These are phyloP conservation scores for Fragaria iinumae DNA, from an alignment of 306 rosid genomes.

Conservation along the genomic window DNA sequence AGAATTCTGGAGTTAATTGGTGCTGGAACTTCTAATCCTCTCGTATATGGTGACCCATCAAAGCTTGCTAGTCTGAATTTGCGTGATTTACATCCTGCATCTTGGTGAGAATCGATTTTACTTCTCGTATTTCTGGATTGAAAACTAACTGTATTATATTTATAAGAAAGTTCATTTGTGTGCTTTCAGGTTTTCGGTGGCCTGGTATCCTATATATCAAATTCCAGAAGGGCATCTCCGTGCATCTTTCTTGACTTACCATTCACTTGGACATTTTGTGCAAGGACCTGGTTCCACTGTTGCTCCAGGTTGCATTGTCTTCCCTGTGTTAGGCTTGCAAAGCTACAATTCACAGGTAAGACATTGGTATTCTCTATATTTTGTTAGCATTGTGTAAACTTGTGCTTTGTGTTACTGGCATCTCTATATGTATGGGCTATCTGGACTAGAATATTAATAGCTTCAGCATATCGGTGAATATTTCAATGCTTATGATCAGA, in stretches of 20 bases:
- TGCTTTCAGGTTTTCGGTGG: slow-evolving; percentile 27
- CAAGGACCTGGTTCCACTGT: slow-evolving; percentile 8
- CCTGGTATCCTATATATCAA: slow-evolving; percentile 30
- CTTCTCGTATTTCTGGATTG: background rate
- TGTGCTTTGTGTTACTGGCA: background rate
- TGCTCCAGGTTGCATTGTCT: slow-evolving; percentile 10
- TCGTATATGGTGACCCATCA: slow-evolving; percentile 14
- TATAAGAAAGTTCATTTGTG: background rate
- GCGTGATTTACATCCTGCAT: slow-evolving; percentile 24
- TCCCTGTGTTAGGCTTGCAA: slow-evolving; percentile 26
- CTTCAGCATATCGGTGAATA: background rate
- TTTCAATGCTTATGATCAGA: background rate
- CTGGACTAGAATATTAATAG: background rate
- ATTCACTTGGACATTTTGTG: slow-evolving; percentile 28
- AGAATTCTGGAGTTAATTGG: slow-evolving; percentile 22
- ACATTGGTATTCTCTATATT: background rate
- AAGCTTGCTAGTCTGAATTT: slow-evolving; percentile 15
- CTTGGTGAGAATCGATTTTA: slow-evolving; percentile 9
- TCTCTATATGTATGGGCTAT: background rate
- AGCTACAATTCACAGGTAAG: slow-evolving; percentile 22
- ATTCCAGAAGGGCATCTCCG: slow-evolving; percentile 24
- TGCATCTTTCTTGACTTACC: slow-evolving; percentile 28
- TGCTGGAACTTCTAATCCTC: slow-evolving; percentile 11
- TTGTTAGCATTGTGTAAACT: background rate
- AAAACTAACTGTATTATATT: background rate